A percentile compares a stretch with the other conserved stretches of the same genome.
Evolutionary conservation across 2,329 filamentous ascomycete species (phyloP).

Genomic region (Beauveria sp.): DNA sequence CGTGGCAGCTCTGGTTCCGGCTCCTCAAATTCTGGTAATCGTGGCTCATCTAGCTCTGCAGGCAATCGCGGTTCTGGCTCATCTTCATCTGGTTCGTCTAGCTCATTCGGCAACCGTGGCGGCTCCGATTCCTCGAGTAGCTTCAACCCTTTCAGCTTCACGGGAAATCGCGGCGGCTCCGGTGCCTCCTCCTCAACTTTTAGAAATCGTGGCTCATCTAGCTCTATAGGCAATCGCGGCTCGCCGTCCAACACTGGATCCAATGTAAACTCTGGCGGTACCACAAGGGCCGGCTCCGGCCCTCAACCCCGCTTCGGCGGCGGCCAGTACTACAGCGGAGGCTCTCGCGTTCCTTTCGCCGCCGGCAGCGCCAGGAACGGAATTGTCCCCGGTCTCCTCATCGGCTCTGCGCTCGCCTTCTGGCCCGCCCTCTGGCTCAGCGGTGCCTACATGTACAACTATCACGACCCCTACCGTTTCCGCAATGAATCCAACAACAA

Average conservation of each 20-base stretch:
- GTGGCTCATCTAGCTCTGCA: not conserved
- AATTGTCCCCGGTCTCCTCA: slow-evolving; percentile 45
- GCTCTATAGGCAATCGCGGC: slow-evolving; percentile 13
- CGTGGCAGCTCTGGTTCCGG: not conserved
- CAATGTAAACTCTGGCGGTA: slow-evolving; percentile 38
- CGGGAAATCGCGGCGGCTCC: slow-evolving; percentile 14
- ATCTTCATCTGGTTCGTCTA: not conserved
- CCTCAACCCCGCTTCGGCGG: slow-evolving; percentile 50
- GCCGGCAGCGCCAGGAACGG: slow-evolving; percentile 42
- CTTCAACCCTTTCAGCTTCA: not conserved
- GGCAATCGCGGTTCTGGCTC: not conserved
- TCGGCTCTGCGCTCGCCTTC: slow-evolving; percentile 41
- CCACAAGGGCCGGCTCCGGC: slow-evolving; percentile 51
- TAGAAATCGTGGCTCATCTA: slow-evolving; percentile 13
- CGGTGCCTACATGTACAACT: slow-evolving; percentile 51
- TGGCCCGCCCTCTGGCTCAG: slow-evolving; percentile 61
- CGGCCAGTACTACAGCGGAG: slow-evolving; percentile 60
- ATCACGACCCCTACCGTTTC: slow-evolving; percentile 38
- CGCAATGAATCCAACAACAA: slow-evolving; percentile 42
- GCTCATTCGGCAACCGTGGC: not conserved
- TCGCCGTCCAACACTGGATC: slow-evolving; percentile 16
- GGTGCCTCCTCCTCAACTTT: slow-evolving; percentile 2
- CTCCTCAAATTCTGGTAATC: no score
- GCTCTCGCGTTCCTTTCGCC: slow-evolving; percentile 52
- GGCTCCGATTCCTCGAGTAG: not conserved